Percentiles rank a stretch among this genome's conserved stretches.
Evolutionary conservation across 2,329 filamentous ascomycete genomes (phyloP).

Genomic region (Aspergillus piperis): DNA sequence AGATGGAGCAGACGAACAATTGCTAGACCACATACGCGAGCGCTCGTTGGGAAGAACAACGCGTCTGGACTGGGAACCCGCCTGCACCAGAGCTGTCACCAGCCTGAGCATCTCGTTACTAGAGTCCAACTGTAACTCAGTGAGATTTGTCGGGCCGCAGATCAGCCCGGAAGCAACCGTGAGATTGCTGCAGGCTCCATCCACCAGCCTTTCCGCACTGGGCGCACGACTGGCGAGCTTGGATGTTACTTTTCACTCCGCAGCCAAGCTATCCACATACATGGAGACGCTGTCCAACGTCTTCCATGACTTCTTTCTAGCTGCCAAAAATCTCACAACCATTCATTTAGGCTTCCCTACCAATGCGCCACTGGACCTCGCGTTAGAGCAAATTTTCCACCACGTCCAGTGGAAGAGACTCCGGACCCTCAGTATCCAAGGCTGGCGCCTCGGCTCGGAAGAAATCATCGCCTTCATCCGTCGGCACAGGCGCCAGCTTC

Average conservation of each 20-base stretch:
- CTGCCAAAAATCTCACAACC: slow-evolving; percentile 61
- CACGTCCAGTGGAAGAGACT: slow-evolving; percentile 62
- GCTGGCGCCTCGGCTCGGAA: slow-evolving; percentile 61
- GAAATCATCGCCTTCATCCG: slow-evolving; percentile 62
- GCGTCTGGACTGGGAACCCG: slow-evolving; percentile 61
- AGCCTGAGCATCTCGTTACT: slow-evolving; percentile 61
- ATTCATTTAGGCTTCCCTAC: slow-evolving; percentile 67
- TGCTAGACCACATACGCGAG: slow-evolving; percentile 55
- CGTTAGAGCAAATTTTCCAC: slow-evolving; percentile 64
- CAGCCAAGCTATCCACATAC: slow-evolving; percentile 56
- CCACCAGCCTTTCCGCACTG: slow-evolving; percentile 52
- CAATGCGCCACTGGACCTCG: slow-evolving; percentile 57
- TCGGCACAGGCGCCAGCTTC: slow-evolving; percentile 58
- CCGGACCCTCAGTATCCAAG: slow-evolving; percentile 64
- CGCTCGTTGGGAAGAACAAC: slow-evolving; percentile 50
- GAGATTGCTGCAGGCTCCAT: slow-evolving; percentile 51
- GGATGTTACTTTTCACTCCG: slow-evolving; percentile 65
- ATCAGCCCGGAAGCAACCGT: slow-evolving; percentile 62
- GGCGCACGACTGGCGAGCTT: slow-evolving; percentile 62
- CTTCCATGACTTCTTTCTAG: slow-evolving; percentile 60
- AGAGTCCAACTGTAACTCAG: slow-evolving; percentile 57
- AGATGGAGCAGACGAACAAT: slow-evolving; percentile 58
- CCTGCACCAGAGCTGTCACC: slow-evolving; percentile 62
- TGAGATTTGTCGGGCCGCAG: slow-evolving; percentile 64
- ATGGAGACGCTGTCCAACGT: slow-evolving; percentile 60